Conservation (phyloP, 192 early-diverging fungal genomes). For the Rhizophagus sp. region DNA sequence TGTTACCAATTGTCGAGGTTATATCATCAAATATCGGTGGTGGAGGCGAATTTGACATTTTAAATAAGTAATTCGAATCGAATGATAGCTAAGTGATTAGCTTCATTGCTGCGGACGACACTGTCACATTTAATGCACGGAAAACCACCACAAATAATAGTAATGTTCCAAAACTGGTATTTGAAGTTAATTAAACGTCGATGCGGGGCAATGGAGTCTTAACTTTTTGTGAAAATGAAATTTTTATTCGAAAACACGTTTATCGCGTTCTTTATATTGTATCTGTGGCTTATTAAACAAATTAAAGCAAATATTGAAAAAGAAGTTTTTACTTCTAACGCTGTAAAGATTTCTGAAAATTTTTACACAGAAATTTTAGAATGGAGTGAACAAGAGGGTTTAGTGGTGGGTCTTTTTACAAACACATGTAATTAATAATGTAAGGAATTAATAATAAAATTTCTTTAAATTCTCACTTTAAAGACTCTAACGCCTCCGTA, state of each 20-base stretch:
- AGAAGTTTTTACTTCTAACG: constrained; percentile 17
- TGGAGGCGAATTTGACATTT: background rate
- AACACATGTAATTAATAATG: background rate
- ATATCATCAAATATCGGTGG: constrained; percentile 17
- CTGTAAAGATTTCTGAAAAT: background rate
- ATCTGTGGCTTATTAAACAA: background rate
- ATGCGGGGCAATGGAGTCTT: background rate
- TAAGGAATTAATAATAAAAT: background rate
- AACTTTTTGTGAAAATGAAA: background rate
- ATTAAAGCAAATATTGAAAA: constrained; percentile 26
- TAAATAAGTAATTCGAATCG: no score
- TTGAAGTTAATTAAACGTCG: background rate
- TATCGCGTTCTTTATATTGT: background rate
- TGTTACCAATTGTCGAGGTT: constrained; percentile 53
- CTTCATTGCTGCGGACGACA: no score
- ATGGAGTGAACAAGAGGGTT: background rate
- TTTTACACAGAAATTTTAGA: background rate
- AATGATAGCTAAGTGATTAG: no score
- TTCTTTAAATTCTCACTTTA: background rate
- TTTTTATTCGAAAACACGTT: background rate
- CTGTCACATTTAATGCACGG: no score
- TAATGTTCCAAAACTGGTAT: background rate
- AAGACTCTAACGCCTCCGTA: constrained; percentile 27
- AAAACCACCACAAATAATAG: background rate
- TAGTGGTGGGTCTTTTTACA: background rate